These are phyloP conservation scores for Umbelopsis isabellina DNA, from an alignment of 192 early-diverging fungal genomes.

Conservation along the genomic window DNA sequence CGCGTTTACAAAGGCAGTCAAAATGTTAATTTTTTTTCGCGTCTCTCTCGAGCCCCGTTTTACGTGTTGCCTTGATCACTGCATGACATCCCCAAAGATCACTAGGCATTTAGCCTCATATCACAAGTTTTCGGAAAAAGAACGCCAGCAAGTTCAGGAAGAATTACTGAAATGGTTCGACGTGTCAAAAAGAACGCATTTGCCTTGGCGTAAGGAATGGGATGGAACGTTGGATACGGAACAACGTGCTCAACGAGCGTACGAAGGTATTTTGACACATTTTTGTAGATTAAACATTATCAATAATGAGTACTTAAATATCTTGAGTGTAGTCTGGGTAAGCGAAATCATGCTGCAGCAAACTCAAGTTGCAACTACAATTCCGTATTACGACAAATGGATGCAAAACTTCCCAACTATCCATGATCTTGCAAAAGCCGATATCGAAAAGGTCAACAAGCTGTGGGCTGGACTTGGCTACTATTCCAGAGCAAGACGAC, in stretches of 20 bases:
- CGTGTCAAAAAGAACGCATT: constrained; percentile 49
- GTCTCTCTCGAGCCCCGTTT: neutral
- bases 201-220: constrained; percentile 67
- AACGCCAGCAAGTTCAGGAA: constrained; percentile 34
- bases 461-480: constrained; percentile 82
- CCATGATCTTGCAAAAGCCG: constrained; percentile 63
- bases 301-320: neutral
- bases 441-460: constrained; percentile 60
- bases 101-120: constrained; percentile 25
- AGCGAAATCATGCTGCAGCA: constrained; percentile 86
- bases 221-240: constrained; percentile 23
- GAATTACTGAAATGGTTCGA: constrained; percentile 68
- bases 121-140: constrained; percentile 39
- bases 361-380: constrained; percentile 75
- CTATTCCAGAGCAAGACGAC: constrained; percentile 69
- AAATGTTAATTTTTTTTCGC: neutral
- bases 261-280: constrained; percentile 46
- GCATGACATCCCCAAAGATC: constrained; percentile 3
- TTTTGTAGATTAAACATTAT: neutral
- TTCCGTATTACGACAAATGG: constrained; percentile 71
- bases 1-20: neutral
- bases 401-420: constrained; percentile 74
- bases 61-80: neutral
- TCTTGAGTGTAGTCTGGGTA: constrained; percentile 64
- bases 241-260: constrained; percentile 56